Evolutionary conservation across 2,329 filamentous ascomycete genomes (phyloP).

Genomic region (Xylaria digitata): DNA sequence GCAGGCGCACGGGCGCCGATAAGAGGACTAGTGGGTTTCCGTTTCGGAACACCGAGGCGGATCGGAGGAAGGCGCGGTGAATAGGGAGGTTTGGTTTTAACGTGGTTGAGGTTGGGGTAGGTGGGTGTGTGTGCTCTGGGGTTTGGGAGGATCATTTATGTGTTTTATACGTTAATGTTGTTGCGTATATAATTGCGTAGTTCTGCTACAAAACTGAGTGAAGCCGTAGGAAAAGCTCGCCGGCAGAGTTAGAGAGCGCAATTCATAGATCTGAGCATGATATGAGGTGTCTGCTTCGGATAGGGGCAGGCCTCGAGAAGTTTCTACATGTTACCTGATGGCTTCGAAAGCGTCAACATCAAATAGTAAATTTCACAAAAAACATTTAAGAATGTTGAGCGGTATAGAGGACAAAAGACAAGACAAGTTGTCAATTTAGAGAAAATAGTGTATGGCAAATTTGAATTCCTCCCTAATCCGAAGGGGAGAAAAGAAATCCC

Average conservation of each 20-base stretch:
- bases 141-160: background rate
- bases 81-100: conserved; percentile 1
- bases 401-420: background rate
- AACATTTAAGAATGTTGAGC: background rate
- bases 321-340: background rate
- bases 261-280: background rate
- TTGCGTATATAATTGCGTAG: background rate
- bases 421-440: conserved; percentile 24
- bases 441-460: conserved; percentile 13
- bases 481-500: conserved; percentile 9
- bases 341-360: background rate
- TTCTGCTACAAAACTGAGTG: background rate
- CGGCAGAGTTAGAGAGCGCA: background rate
- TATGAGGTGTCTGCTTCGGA: background rate
- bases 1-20: conserved; percentile 55
- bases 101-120: no score
- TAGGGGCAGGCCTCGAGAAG: background rate
- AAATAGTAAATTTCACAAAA: background rate
- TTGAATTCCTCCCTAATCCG: conserved; percentile 8
- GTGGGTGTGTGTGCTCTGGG: background rate
- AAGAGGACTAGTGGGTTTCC: conserved; percentile 57
- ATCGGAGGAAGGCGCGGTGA: conserved; percentile 46
- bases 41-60: conserved; percentile 53
- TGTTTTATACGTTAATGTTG: background rate
- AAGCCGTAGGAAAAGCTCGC: background rate